phyloP scores from a whole-genome alignment of 108 stramenopile species.

The Cylindrotheca closterium region DNA sequence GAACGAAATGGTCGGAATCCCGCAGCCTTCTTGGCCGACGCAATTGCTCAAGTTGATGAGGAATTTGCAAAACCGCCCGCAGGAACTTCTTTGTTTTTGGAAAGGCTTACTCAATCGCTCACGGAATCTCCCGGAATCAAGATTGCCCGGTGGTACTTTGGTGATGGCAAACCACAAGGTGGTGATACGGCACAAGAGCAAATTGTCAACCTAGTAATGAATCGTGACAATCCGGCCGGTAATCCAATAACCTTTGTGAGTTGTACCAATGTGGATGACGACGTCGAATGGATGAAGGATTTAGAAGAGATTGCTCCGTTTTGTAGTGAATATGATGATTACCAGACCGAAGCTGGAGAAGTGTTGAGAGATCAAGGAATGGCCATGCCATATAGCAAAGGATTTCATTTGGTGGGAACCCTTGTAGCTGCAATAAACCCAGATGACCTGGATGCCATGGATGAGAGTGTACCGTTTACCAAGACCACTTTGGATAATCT shows the following conservation, averaged over 20 bases:
- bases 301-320: slow-evolving; percentile 29
- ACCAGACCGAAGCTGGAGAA: slow-evolving; percentile 31
- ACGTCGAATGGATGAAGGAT: slow-evolving; percentile 45
- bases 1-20: slow-evolving; percentile 17
- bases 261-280: slow-evolving; percentile 29
- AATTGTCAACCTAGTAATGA: slow-evolving; percentile 19
- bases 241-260: no score
- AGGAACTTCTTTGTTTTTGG: slow-evolving; percentile 25
- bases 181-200: slow-evolving; percentile 18
- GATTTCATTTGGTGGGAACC: slow-evolving; percentile 35
- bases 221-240: slow-evolving; percentile 20
- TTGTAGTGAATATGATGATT: slow-evolving; percentile 45
- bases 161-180: slow-evolving; percentile 34
- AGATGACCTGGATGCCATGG: slow-evolving; percentile 51
- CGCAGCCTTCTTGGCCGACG: slow-evolving; percentile 16
- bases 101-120: slow-evolving; percentile 17
- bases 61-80: slow-evolving; percentile 13
- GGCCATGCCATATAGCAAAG: slow-evolving; percentile 44
- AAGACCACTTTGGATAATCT: slow-evolving; percentile 42
- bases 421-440: slow-evolving; percentile 47
- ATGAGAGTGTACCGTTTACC: slow-evolving; percentile 52
- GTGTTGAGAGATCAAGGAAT: slow-evolving; percentile 46
- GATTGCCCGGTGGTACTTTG: slow-evolving; percentile 32
- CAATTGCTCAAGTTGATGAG: slow-evolving; percentile 10
- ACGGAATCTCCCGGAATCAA: neutral